phyloP scores from a whole-genome alignment of 495 filamentous ascomycete genomes.

The Pseudomonodictys pantanalensis region DNA sequence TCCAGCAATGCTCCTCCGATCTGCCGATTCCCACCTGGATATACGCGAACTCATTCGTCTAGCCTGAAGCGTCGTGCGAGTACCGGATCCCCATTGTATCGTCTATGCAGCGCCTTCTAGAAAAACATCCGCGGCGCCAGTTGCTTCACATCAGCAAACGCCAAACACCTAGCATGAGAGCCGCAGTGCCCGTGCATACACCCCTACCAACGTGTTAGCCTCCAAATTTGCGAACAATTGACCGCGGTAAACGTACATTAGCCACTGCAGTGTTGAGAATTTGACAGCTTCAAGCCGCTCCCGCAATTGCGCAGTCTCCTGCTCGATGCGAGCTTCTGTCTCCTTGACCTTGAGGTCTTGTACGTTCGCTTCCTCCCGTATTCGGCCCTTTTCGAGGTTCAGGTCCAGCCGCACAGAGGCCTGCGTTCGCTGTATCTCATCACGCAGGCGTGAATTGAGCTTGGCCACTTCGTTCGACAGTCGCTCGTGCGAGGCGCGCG shows the following conservation, averaged over 20 bases:
- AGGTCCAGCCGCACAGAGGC: conserved; percentile 86
- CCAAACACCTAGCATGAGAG: conserved; percentile 94
- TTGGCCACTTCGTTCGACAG: conserved; percentile 93
- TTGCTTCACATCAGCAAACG: conserved; percentile 60
- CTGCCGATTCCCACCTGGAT: not conserved
- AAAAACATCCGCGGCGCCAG: not conserved
- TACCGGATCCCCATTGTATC: too few relatives aligned
- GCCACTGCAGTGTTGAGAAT: conserved; percentile 95
- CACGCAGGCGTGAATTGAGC: conserved; percentile 78
- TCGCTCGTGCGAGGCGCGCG: conserved; percentile 85
- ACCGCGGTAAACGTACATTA: conserved; percentile 55
- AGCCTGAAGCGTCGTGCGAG: not conserved
- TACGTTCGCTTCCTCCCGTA: conserved; percentile 92
- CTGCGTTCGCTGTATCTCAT: conserved; percentile 92
- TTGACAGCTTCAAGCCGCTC: conserved; percentile 96
- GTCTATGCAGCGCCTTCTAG: not conserved
- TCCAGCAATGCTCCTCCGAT: not conserved
- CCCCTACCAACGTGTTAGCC: conserved; percentile 52
- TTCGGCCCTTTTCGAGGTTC: conserved; percentile 95
- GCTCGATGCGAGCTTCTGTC: conserved; percentile 97
- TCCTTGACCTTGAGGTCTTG: conserved; percentile 99
- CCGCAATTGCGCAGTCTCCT: conserved; percentile 86
- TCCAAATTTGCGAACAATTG: not conserved
- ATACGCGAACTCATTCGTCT: not conserved
- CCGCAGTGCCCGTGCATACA: conserved; percentile 91